Conservation (phyloP, 805 yeast species). For the Candida tammaniensis region DNA sequence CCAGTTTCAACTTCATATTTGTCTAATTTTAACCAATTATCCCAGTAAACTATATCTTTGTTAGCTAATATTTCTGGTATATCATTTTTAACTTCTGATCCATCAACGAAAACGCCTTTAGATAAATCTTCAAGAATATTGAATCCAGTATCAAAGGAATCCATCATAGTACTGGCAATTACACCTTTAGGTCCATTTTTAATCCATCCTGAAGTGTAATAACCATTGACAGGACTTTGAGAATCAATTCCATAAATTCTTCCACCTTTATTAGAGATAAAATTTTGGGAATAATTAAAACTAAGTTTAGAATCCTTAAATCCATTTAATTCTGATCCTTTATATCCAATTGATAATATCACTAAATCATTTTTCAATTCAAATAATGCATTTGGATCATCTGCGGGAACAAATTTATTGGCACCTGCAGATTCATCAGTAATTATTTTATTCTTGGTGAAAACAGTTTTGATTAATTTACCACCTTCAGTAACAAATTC, state of each 20-base stretch:
- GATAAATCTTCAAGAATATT: slow-evolving; percentile 54
- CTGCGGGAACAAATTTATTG: slow-evolving; percentile 4
- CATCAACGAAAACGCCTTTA: slow-evolving; percentile 21
- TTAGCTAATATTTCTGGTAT: slow-evolving; percentile 12
- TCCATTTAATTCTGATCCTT: slow-evolving; percentile 62
- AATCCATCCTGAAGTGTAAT: slow-evolving; percentile 91
- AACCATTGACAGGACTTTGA: slow-evolving; percentile 35
- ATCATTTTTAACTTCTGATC: slow-evolving; percentile 8
- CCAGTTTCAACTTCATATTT: slow-evolving; percentile 53
- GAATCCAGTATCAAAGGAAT: slow-evolving; percentile 73
- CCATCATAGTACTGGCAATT: slow-evolving; percentile 86
- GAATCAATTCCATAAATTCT: slow-evolving; percentile 21
- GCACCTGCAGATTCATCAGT: slow-evolving; percentile 28
- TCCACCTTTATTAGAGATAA: slow-evolving; percentile 33
- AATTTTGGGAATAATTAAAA: slow-evolving; percentile 24
- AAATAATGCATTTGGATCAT: slow-evolving; percentile 31
- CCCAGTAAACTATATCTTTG: slow-evolving; percentile 49
- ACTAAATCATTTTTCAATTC: slow-evolving; percentile 55
- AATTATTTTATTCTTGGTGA: slow-evolving; percentile 45
- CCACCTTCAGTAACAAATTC: slow-evolving; percentile 39
- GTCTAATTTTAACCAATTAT: slow-evolving; percentile 63
- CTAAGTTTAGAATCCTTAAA: slow-evolving; percentile 36
- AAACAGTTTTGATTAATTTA: slow-evolving; percentile 46
- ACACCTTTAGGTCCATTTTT: slow-evolving; percentile 85
- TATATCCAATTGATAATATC: slow-evolving; percentile 81